Evolutionary conservation across 2,329 filamentous ascomycete genomes (phyloP), one percentile per base, ranked within the genome.

Genomic region (Paraconiothyrium sp.): DNA sequence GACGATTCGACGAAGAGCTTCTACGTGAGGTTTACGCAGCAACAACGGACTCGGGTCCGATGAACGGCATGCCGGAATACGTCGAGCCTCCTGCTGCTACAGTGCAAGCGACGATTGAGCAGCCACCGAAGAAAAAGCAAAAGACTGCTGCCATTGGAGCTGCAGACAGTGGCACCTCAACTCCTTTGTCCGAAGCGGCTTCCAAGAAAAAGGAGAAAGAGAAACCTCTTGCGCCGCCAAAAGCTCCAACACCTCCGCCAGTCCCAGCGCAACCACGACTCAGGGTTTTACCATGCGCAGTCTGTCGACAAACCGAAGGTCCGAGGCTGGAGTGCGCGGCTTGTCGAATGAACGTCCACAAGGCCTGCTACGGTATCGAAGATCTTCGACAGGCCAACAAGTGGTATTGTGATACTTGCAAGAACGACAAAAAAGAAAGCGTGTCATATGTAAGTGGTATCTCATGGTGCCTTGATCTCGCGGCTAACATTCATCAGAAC

Each of bases 391-490:
- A 88, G 35, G 86, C 85, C 48, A 71, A 70, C 59, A 97, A 97
- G 79, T 99, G 95, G 95, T 88, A 90, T 44, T 99, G 95, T 78
- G 95, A 98, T 79, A 97, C 94, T 87, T 99, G 95, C 79, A 85
- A 89, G 41, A 99, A 99, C 74, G 95, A 99, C 76, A 93, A 93
- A 76, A 94, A 90, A 72, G 93, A 94, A 5, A 89, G 92, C 67
- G 90, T 97, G 48, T 97, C 95, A n/a, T 94, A 96, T 60, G 90
- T 92, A 84, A 77, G 89, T 84, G 34, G 27, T 34, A 16, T 27
- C 43, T 10, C 14, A 47, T 32, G 20, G 4, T 37, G 22, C 27
- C 11, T 20, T 58, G 24, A 48, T 24, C 41, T 51, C 44, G 50
- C 43, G 55, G 54, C 65, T 78, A 65, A 77, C 64, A 58, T 35